Conservation (phyloP, 78 protist species). For the Tieghemostelium lacteum region DNA sequence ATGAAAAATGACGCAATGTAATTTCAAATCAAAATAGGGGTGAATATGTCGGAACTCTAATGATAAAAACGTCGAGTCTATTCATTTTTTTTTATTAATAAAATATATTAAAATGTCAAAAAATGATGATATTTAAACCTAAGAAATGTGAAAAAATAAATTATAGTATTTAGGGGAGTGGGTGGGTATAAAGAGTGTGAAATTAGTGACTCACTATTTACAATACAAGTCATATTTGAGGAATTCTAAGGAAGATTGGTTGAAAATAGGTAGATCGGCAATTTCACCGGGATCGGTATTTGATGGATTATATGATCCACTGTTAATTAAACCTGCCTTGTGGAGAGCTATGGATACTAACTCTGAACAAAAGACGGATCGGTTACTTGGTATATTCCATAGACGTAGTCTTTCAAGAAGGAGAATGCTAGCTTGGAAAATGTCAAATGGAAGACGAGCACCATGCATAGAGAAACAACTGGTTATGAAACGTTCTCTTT, state of each 20-base stretch:
- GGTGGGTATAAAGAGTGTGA: not conserved
- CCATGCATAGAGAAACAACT: slow-evolving; percentile 29
- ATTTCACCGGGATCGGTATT: slow-evolving; percentile 47
- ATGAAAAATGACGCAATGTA: too few relatives aligned
- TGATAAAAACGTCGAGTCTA: too few relatives aligned
- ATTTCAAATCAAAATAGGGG: too few relatives aligned
- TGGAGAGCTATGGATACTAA: not conserved
- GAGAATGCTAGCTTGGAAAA: slow-evolving; percentile 15
- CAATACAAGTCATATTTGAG: too few relatives aligned
- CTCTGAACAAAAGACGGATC: slow-evolving; percentile 48
- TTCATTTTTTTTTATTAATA: too few relatives aligned
- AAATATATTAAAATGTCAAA: too few relatives aligned
- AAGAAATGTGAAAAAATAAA: too few relatives aligned
- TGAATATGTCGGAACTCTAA: too few relatives aligned
- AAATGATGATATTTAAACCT: too few relatives aligned
- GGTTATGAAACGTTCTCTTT: slow-evolving; percentile 10
- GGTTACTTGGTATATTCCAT: slow-evolving; percentile 6
- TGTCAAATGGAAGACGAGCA: slow-evolving; percentile 23
- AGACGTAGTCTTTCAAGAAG: slow-evolving; percentile 4
- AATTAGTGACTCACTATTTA: not conserved
- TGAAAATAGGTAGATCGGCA: slow-evolving; percentile 17
- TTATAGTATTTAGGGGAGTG: not conserved
- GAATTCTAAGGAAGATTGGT: too few relatives aligned
- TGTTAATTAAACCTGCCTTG: not conserved
- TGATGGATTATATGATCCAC: not conserved